Evolutionary conservation across 2,329 filamentous ascomycete genomes (phyloP).

Genomic region (Aspergillus sp.): DNA sequence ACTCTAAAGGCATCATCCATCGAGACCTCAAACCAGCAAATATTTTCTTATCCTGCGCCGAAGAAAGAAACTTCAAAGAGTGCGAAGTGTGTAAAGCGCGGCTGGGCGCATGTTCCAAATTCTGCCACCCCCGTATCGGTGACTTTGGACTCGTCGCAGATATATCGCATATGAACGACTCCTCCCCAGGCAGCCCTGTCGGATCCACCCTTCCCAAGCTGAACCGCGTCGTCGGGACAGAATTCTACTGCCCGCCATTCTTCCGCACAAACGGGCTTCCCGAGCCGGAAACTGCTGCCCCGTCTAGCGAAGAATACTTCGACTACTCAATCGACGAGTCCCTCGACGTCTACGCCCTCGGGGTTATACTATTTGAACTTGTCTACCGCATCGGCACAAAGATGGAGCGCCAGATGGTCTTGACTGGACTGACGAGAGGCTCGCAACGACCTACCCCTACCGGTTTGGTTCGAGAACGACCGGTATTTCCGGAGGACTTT

Average conservation of each 20-base stretch:
- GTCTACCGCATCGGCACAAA: slow-evolving; percentile 55
- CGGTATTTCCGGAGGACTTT: slow-evolving; percentile 39
- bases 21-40: slow-evolving; percentile 69
- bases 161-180: slow-evolving; percentile 43
- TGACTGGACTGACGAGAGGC: slow-evolving; percentile 40
- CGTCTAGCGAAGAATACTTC: slow-evolving; percentile 12
- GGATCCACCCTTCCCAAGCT: slow-evolving; percentile 21
- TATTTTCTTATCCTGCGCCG: slow-evolving; percentile 59
- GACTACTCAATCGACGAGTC: slow-evolving; percentile 47
- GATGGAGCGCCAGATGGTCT: slow-evolving; percentile 47
- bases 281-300: neutral
- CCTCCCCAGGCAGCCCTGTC: slow-evolving; percentile 18
- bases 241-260: slow-evolving; percentile 59
- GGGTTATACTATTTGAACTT: slow-evolving; percentile 63
- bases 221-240: slow-evolving; percentile 57
- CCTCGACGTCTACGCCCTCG: slow-evolving; percentile 62
- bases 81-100: slow-evolving; percentile 48
- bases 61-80: slow-evolving; percentile 47
- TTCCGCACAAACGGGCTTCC: slow-evolving; percentile 8
- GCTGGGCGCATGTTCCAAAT: slow-evolving; percentile 31
- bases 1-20: slow-evolving; percentile 61
- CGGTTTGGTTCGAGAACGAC: slow-evolving; percentile 6
- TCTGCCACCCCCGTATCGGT: slow-evolving; percentile 62
- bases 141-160: slow-evolving; percentile 67
- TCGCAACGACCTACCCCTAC: slow-evolving; percentile 8